Base-by-base conservation (phyloP, 164 flowering plant species). In the Umbilicus rupestris region DNA sequence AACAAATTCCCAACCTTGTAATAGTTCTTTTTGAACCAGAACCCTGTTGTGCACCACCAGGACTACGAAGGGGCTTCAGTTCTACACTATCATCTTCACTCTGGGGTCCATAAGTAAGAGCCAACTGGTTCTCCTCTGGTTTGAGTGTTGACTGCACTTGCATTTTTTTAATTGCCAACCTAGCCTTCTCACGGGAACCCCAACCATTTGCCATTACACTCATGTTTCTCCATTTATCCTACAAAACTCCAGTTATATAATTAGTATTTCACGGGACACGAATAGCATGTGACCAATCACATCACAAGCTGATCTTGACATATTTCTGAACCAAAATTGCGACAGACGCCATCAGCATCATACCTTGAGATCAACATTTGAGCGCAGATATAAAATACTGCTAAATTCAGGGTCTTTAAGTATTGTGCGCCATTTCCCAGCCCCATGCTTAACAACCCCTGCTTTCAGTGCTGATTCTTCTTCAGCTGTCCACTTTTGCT, bases 401-500 rank as follows among this genome's bases (percentile, higher is more conserved):
- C 87, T 89, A 68, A 84, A 90, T 72, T 90, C 92, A 10, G 98
- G 98, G 64, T 93, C 97, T 76, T 89, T 93, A 63, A 93, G 87
- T 71, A 93, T 93, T 12, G 97, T 93, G n/a, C 97, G 90, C 97
- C 98, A 93, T 75, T 90, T 93, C 2, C 98, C 97, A 26, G 91
- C 85, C 64, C 98, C 98, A 78, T 93, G 96, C 71, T 91, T 93
- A 26, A 76, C 75, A 46, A 93, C 89, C 59, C 97, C 98, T 75
- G 96, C 87, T 77, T 84, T 90, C 10, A 93, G 85, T 11, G 98
- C 98, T 19, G 83, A 74, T 83, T 93, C 98, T 80, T 93, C 97
- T 72, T 90, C 98, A 59, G 80, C 39, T 33, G 97, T 93, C 98
- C 98, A 93, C 64, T 89, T 93, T 71, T 93, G 97, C 82, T 93